Conservation (phyloP, 2,329 filamentous ascomycete species). For the Aspergillus alliaceus region DNA sequence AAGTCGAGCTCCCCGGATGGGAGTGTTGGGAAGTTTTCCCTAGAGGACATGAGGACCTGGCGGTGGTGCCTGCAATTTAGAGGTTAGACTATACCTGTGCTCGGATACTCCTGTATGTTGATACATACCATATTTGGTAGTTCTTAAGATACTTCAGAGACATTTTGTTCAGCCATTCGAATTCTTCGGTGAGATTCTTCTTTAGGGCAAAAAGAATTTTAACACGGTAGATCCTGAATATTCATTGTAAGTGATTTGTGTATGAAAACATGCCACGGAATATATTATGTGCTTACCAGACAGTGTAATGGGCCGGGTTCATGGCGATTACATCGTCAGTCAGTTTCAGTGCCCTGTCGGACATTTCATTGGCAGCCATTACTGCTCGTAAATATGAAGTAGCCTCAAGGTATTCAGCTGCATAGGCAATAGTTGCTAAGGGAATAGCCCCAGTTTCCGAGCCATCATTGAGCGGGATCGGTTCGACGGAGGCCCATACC, state of each 20-base stretch:
- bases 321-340: slow-evolving; percentile 88
- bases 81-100: background rate
- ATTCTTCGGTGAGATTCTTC: slow-evolving; percentile 67
- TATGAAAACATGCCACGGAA: background rate
- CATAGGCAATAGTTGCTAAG: slow-evolving; percentile 89
- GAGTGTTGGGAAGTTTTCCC: slow-evolving; percentile 52
- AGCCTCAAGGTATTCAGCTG: slow-evolving; percentile 84
- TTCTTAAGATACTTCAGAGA: slow-evolving; percentile 88
- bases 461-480: slow-evolving; percentile 81
- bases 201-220: slow-evolving; percentile 69
- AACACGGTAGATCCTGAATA: slow-evolving; percentile 74
- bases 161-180: slow-evolving; percentile 82
- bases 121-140: slow-evolving; percentile 84
- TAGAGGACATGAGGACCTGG: slow-evolving; percentile 54
- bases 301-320: slow-evolving; percentile 97
- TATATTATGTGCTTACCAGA: slow-evolving; percentile 63
- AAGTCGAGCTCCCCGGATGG: slow-evolving; percentile 71
- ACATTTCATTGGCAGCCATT: slow-evolving; percentile 86
- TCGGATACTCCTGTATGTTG: background rate
- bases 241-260: slow-evolving; percentile 9
- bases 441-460: slow-evolving; percentile 56
- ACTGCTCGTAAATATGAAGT: slow-evolving; percentile 91
- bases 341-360: slow-evolving; percentile 72
- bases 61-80: slow-evolving; percentile 55
- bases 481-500: slow-evolving; percentile 79